Conservation (phyloP, 257 asterid species). For the Voacanga thouarsii region DNA sequence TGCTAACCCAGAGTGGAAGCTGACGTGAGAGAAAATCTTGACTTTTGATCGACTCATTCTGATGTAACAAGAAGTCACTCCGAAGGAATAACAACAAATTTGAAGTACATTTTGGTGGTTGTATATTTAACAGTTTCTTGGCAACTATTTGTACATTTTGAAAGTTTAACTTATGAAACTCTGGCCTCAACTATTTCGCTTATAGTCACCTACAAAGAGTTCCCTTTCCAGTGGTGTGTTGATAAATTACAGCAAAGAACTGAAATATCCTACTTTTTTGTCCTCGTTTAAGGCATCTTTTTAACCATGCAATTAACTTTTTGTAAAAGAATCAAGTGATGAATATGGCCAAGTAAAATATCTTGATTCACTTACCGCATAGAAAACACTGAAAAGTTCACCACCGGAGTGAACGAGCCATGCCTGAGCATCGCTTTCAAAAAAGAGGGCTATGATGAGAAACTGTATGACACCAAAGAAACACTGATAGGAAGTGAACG, state of each 20-base stretch:
- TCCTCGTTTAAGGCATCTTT: no score
- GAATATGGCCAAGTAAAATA: no score
- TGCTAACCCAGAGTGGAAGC: background rate
- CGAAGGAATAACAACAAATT: background rate
- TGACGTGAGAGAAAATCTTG: background rate
- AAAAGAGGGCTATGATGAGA: slow-evolving; percentile 70
- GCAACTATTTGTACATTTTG: background rate
- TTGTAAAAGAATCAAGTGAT: no score
- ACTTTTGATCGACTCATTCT: background rate
- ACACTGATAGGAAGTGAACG: slow-evolving; percentile 86
- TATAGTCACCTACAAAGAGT: no score
- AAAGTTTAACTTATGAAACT: no score
- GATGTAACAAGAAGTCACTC: background rate
- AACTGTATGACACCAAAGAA: slow-evolving; percentile 88
- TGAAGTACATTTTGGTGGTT: background rate
- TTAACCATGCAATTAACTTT: no score
- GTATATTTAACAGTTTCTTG: background rate
- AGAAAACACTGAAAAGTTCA: slow-evolving; percentile 92
- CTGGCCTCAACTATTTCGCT: no score
- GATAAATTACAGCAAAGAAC: no score
- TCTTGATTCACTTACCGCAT: slow-evolving; percentile 53
- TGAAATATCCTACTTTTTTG: no score
- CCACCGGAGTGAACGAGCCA: slow-evolving; percentile 84
- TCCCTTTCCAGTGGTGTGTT: no score
- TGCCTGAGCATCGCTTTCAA: slow-evolving; percentile 77